Base-by-base conservation (phyloP, 306 rosid species). In the Sophora flavescens region DNA sequence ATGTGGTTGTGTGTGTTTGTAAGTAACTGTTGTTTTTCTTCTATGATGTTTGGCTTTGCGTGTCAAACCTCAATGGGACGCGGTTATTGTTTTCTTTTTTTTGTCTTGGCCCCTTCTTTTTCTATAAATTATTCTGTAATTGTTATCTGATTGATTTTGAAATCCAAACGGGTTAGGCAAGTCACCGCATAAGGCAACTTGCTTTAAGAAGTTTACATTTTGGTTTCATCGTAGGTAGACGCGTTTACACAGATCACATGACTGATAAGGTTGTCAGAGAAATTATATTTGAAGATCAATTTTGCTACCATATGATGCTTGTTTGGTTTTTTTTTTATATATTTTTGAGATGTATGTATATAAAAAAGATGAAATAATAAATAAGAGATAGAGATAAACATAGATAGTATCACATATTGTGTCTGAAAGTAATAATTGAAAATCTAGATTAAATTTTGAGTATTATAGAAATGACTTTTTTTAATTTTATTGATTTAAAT, bases 21-120 rank as follows among this genome's bases (percentile, higher is more conserved):
- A 52, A 28, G 58, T 38, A 8, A n/a, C 18, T 8, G 5, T 63
- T 28, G 15, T 42, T 12, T 0, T 9, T 32, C 22, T 8, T 16
- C 18, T 65, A 3, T 26, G 8, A 32, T 63, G 54, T 14, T 61
- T 66, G 16, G 50, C 57, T 4, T 48, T 36, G 57, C 62, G 82
- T 70, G 85, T 64, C 81, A 30, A 47, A 45, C 72, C 28, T 63
- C 72, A 16, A 0, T 8, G n/a, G 10, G 76, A 75, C 82, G 81
- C 80, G 76, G 54, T 77, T 73, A 53, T 10, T 38, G 36, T 67
- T 52, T 47, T 73, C 68, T 32, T 6, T 36, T 3, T 36, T 36
- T 36, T 30, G 32, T 30, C 22, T 22, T 22, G 22, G 22, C 22
- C 22, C 22, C 1, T 22, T 1, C 2, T 3, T 30, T 30, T 63